phyloP scores from a whole-genome alignment of 345 rosid genomes.

The Ceriops tagal region DNA sequence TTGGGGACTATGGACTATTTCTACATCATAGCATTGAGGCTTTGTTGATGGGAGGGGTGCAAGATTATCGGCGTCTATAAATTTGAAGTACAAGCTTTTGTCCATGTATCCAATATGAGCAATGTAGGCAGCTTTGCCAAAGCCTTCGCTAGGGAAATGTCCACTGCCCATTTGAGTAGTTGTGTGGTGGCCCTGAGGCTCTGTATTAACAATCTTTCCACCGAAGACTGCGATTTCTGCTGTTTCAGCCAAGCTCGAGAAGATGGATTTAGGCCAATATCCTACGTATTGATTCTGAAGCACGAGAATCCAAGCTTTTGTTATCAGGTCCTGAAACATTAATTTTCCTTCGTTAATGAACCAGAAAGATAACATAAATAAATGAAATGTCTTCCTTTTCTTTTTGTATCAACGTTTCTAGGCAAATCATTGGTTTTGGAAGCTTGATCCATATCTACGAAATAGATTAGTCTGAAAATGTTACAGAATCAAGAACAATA shows the following conservation, averaged over 20 bases:
- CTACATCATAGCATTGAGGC: background rate
- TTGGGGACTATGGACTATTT: background rate
- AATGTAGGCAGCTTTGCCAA: slow-evolving; percentile 8
- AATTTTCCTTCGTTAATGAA: background rate
- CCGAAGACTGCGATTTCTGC: slow-evolving; percentile 3
- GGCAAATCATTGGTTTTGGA: no score
- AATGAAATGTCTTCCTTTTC: no score
- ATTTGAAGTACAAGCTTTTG: background rate
- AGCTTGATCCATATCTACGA: no score
- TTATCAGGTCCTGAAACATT: slow-evolving; percentile 7
- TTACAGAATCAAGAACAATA: no score
- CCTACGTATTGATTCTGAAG: background rate
- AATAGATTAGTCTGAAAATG: no score
- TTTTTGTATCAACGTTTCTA: no score
- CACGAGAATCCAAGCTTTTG: slow-evolving; percentile 12
- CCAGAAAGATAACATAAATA: no score
- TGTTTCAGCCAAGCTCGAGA: background rate
- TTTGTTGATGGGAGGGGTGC: background rate
- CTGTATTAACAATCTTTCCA: background rate
- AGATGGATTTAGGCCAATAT: slow-evolving; percentile 8
- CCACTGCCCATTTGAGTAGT: slow-evolving; percentile 24
- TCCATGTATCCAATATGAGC: background rate
- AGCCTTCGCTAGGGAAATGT: slow-evolving; percentile 13
- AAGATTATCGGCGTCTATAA: background rate
- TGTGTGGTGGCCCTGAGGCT: slow-evolving; percentile 7